Base-by-base conservation (phyloP, 805 yeast genomes). In the Starmerella bombi region DNA sequence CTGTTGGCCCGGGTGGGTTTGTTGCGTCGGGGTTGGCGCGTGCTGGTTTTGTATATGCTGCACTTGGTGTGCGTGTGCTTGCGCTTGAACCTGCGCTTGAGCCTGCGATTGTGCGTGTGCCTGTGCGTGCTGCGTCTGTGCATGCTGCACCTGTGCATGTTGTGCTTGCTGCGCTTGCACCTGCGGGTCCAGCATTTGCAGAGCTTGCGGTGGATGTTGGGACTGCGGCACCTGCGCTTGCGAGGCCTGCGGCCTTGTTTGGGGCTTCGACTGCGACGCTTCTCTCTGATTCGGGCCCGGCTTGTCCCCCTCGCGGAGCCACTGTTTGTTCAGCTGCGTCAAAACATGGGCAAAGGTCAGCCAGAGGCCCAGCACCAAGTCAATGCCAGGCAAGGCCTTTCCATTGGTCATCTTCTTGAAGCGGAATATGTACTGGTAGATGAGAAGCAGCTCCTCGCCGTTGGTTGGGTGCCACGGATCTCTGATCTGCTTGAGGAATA, bases 391-490 rank as follows among this genome's bases (percentile, higher is more conserved):
- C 15, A 32, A 1, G 14, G 31, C 14, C 9, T 31, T 17, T 6
- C 35, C 25, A n/a, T 14, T 19, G 3, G 29, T 23, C 18, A 20
- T 23, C 6, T 28, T 20, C n/a, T 33, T 18, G 43, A 45, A 43
- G 14, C 21, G 16, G n/a, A 29, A 19, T 32, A 47, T 45, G 37
- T 45, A 39, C 14, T 37, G 36, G 19, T 47, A 42, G 12, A 48
- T 36, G n/a, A 32, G 44, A 16, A 31, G 19, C 16, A 47, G 34
- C 18, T 48, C 48, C 16, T 31, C 42, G 3, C 22, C 21, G 25
- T 48, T 48, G 17, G 48, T 17, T 2, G 41, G 40, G 32, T 48
- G 48, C n/a, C 35, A 23, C 6, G 52, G 50, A 14, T 43, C 44
- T 15, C 48, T 28, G 18, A 48, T 32, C 34, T 48, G 50, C 36